Evolutionary conservation across 306 rosid species (phyloP), one percentile per base, ranked within the genome.

Genomic region (Purshia tridentata): DNA sequence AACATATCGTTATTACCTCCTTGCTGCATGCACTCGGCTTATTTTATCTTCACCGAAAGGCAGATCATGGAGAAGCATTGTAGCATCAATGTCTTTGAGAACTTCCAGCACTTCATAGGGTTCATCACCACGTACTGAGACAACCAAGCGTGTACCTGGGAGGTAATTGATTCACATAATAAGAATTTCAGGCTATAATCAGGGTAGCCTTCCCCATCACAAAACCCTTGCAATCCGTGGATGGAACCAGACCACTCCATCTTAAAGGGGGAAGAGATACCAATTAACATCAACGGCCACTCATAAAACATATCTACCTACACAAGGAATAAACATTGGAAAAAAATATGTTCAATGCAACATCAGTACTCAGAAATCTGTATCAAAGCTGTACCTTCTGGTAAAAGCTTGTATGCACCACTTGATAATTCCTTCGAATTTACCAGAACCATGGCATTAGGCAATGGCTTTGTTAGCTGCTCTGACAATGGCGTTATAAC

Each of bases 391-490:
- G 80, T 73, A 94, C 99, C 99, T 84, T 89, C 84, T 23, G 96
- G 99, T 82, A 94, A 77, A 83, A 94, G 99, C 88, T 94, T 91
- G 84, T 89, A 60, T 69, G 95, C 99, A 67, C 97, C 87, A 3
- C 93, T 80, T 46, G 95, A 85, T 78, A 94, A 85, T 70, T 94
- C 99, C 85, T 91, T 91, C 4, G 85, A 88, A 85, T 84, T 91
- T n/a, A 94, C 93, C 69, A 94, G 84, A 85, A 79, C 99, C 84
- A 94, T 73, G 78, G 99, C 97, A 83, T 91, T 87, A 58, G 96
- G 92, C 80, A 94, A 86, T 70, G 97, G 86, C 89, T 94, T 89
- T 63, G 97, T 94, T 50, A 94, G 92, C 87, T 94, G 99, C 83
- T 89, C 97, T 18, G 97, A 89, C 67, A 94, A 84, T 29, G 99